Evolutionary conservation across 2,329 filamentous ascomycete genomes (phyloP), one percentile per base, ranked within the genome.

Genomic region (Xylariaceae sp.): DNA sequence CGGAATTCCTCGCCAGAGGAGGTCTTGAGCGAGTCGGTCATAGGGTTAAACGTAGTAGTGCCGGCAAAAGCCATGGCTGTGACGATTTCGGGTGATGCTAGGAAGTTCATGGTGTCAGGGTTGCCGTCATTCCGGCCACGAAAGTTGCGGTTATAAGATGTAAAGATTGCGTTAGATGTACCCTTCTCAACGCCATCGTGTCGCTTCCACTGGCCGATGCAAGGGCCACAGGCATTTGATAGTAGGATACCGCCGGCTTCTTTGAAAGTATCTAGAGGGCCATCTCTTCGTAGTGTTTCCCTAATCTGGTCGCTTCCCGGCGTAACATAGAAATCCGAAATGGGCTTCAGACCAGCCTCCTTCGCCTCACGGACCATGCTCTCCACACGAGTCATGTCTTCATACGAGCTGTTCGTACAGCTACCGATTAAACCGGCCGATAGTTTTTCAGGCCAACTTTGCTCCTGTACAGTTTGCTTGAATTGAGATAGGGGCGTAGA

Each of bases 91-190:
- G 95, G 95, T 0, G 93, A 97, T 9, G 95, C 93, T 50, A 99
- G 84, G 79, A 99, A 99, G 81, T 98, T 99, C 93, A 98, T 97
- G 7, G 95, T 99, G 42, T 89, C 88, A 20, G 90, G 88, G 79
- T 99, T 99, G 60, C 95, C 95, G 71, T 99, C 95, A 73, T 99
- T 99, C 63, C 95, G 90, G 59, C 91, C 93, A 48, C 90, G 90
- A 81, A 99, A 99, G 78, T 99, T 99, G 59, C 95, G 90, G 82
- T 99, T 99, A 80, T 97, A 99, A 0, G 93, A 97, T 9, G 92
- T 93, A 69, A 99, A 85, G 68, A 99, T 98, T 60, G 95, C 95
- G 71, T 99, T 99, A 51, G 85, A 80, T 56, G 93, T 90, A 60
- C 92, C 93, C 78, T 96, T 96, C 56, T 78, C 74, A 18, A 96